These are phyloP conservation scores for Fusarium denticulatum DNA, from an alignment of 2,329 filamentous ascomycete genomes.

Conservation along the genomic window DNA sequence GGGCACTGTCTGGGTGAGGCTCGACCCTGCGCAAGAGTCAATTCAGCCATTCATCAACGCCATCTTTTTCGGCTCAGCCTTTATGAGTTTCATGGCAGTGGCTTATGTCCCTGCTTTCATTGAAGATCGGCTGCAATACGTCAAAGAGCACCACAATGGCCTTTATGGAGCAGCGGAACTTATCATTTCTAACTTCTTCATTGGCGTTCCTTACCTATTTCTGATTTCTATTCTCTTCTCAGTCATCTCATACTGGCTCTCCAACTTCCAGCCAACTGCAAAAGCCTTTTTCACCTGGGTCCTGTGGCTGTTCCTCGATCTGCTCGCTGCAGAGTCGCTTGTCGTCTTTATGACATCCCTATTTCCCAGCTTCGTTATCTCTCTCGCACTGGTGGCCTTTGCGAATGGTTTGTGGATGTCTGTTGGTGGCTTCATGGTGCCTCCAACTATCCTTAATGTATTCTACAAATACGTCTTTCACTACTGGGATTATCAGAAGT, in stretches of 20 bases:
- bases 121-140: conserved; percentile 57
- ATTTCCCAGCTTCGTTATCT: conserved; percentile 82
- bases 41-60: conserved; percentile 87
- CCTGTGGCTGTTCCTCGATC: conserved; percentile 86
- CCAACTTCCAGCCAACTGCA: conserved; percentile 74
- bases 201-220: conserved; percentile 84
- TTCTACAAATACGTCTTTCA: conserved; percentile 91
- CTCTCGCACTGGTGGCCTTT: conserved; percentile 82
- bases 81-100: conserved; percentile 84
- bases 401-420: conserved; percentile 92
- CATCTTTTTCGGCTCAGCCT: conserved; percentile 78
- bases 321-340: conserved; percentile 82
- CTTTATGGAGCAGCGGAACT: conserved; percentile 80
- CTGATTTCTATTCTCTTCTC: conserved; percentile 81
- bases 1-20: conserved; percentile 86
- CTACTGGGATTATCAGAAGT: conserved; percentile 88
- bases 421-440: conserved; percentile 84
- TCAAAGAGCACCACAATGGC: conserved; percentile 80
- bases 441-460: conserved; percentile 75
- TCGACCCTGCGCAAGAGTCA: conserved; percentile 73
- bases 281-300: conserved; percentile 79
- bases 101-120: conserved; percentile 87
- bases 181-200: conserved; percentile 81
- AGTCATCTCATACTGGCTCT: conserved; percentile 80
- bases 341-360: conserved; percentile 80